Percentiles rank a stretch among this genome's conserved stretches.
phyloP scores from a whole-genome alignment of 805 yeast genomes.

The Metschnikowia cerradonensis region DNA sequence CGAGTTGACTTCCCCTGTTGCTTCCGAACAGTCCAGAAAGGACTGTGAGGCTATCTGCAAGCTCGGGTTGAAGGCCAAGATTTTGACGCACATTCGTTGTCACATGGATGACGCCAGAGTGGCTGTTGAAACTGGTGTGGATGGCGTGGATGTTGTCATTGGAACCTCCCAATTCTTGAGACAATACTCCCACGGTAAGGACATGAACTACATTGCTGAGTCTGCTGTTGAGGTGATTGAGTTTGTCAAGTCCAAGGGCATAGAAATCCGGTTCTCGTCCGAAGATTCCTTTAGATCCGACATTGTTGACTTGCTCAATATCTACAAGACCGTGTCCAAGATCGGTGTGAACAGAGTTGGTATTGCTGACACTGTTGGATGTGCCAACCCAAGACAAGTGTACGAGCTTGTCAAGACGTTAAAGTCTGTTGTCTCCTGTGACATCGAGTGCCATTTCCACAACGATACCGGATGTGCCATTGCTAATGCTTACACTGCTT shows the following conservation, averaged over 20 bases:
- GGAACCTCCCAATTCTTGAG: constrained; percentile 57
- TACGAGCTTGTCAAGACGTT: constrained; percentile 56
- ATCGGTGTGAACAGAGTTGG: constrained; percentile 61
- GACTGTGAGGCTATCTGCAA: constrained; percentile 60
- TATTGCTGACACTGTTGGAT: constrained; percentile 61
- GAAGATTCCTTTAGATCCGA: constrained; percentile 61
- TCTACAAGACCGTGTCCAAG: constrained; percentile 57
- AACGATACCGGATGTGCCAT: constrained; percentile 63
- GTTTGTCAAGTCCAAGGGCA: constrained; percentile 56
- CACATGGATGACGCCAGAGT: constrained; percentile 59
- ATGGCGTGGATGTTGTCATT: constrained; percentile 58
- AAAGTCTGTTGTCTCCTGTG: constrained; percentile 54
- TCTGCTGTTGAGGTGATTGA: constrained; percentile 57
- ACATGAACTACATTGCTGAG: constrained; percentile 56
- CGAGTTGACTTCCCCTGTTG: constrained; percentile 58
- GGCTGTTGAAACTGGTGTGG: constrained; percentile 61
- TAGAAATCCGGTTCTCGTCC: constrained; percentile 55
- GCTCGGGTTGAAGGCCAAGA: constrained; percentile 54
- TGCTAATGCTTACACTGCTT: constrained; percentile 60
- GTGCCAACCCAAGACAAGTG: constrained; percentile 62
- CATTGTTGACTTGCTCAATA: constrained; percentile 55
- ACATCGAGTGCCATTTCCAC: constrained; percentile 60
- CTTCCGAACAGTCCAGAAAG: constrained; percentile 52
- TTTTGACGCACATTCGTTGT: constrained; percentile 57
- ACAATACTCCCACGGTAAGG: constrained; percentile 57